Evolutionary conservation across 1,284 basidiomycete species (phyloP), one percentile per base, ranked within the genome.

Genomic region (Rhizoctonia solani): DNA sequence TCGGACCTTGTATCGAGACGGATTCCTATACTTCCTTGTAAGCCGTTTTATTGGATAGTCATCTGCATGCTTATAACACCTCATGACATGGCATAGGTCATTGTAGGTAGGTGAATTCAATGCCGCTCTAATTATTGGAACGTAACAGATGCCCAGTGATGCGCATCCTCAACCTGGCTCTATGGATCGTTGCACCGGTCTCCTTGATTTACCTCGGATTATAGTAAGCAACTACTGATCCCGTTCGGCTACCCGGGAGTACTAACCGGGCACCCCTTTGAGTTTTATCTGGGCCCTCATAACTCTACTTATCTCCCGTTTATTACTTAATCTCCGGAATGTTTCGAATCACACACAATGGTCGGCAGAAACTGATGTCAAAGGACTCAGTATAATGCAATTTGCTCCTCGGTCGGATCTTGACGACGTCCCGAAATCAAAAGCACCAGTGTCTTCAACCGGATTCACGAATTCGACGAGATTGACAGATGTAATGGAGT

Each of bases 271-370:
- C 2, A 30, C 16, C 11, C 4, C 21, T n/a, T 29, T n/a, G 19
- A 68, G 67, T 34, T 68, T 68, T 41, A 68, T 68, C 25, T 68
- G 67, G 67, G 46, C 56, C n/a, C 47, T 68, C 2, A 46, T 68
- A 13, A 68, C 52, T 13, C 50, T 59, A 4, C 41, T 68, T 19
- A 59, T 68, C 13, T 68, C 67, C 11, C 67, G 67, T 37, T 44
- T 68, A 23, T 39, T 68, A n/a, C 56, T 68, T 25, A 68, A 68
- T 25, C 67, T 68, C 16, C 56, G 56, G 3, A 37, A 59, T 34
- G 56, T 59, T 2, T 32, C 56, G 3, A 41, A 32, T 29, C 44
- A 59, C 29, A 46, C 56, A 3, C 56, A 59, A 23, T 59, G 56
- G 56, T 42, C 41, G 23, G 56, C 56, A 6, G 56, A 59, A 49